Base-by-base conservation (phyloP, 257 asterid species). In the Euphrasia confusa region DNA sequence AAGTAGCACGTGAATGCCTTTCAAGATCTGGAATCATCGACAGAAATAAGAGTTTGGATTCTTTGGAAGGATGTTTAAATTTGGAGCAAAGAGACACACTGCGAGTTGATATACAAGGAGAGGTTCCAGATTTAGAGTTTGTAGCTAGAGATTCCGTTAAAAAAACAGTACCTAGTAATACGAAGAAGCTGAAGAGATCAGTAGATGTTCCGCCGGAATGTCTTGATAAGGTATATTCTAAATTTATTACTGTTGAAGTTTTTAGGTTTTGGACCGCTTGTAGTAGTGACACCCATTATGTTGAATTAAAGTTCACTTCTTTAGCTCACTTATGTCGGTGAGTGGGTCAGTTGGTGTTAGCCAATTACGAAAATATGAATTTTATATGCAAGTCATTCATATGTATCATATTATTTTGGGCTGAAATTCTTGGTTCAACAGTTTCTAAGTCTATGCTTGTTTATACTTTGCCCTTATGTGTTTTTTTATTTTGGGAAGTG, bases 1-100 rank as follows among this genome's bases (percentile, higher is more conserved):
- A 83, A 72, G 84, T 76, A 42, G 99, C 99, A 10, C 83, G 65
- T 33, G 94, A 87, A 66, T 89, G 97, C 77, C 87, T 89, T 32
- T 68, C 30, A 42, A 89, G 97, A 77, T 92, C 97, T 63, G 88
- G 91, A 60, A 71, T 83, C 52, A 45, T 69, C 59, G 84, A 71
- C 60, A 59, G 76, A 54, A 68, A 32, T 68, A 77, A 72, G 65
- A 78, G 66, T 50, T 58, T 68, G 61, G 74, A 58, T 45, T 67
- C 64, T 59, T 54, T 56, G 60, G 69, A 74, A 54, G 74, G 65
- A 63, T 70, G 73, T 59, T 62, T 85, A 54, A 63, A 61, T 61
- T 58, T 68, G 40, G 77, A 75, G 60, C 75, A 80, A 68, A 73
- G 68, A 56, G 74, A 74, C 67, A 70, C 17, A 21, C 47, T 67